These are phyloP conservation scores for Aspergillus texensis DNA, from an alignment of 2,329 filamentous ascomycete species.

Conservation along the genomic window DNA sequence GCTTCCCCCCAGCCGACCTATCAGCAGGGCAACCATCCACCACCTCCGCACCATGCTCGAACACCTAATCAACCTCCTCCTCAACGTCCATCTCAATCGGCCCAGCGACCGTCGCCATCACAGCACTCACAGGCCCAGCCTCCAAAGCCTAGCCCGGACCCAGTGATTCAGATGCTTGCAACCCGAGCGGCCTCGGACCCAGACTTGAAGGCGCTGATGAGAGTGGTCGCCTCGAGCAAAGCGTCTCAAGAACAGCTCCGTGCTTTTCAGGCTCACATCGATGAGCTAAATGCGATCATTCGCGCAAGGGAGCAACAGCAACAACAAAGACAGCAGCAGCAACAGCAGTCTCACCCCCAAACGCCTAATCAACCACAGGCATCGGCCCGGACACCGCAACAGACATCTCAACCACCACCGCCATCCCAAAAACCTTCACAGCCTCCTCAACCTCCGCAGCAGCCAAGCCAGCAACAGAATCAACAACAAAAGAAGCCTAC, in stretches of 20 bases:
- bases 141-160: constrained; percentile 50
- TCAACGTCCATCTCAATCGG: constrained; percentile 26
- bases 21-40: constrained; percentile 24
- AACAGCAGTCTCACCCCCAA: constrained; percentile 27
- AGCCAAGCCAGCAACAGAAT: constrained; percentile 7
- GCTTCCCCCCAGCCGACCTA: constrained; percentile 32
- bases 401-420: constrained; percentile 13
- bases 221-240: constrained; percentile 53
- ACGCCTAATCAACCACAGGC: constrained; percentile 21
- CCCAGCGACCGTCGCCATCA: constrained; percentile 31
- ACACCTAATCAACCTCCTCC: constrained; percentile 12
- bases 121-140: constrained; percentile 37
- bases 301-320: constrained; percentile 47
- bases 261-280: constrained; percentile 54
- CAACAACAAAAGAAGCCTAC: constrained; percentile 6
- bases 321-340: constrained; percentile 34
- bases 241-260: constrained; percentile 53
- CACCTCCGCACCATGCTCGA: constrained; percentile 21
- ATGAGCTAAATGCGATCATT: constrained; percentile 54
- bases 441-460: constrained; percentile 15
- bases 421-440: constrained; percentile 11
- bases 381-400: constrained; percentile 22
- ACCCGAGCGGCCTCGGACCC: constrained; percentile 52
- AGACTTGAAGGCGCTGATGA: constrained; percentile 54
- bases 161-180: constrained; percentile 57